These are phyloP conservation scores for Xylaria grammica DNA, from an alignment of 495 filamentous ascomycete genomes.

Conservation along the genomic window DNA sequence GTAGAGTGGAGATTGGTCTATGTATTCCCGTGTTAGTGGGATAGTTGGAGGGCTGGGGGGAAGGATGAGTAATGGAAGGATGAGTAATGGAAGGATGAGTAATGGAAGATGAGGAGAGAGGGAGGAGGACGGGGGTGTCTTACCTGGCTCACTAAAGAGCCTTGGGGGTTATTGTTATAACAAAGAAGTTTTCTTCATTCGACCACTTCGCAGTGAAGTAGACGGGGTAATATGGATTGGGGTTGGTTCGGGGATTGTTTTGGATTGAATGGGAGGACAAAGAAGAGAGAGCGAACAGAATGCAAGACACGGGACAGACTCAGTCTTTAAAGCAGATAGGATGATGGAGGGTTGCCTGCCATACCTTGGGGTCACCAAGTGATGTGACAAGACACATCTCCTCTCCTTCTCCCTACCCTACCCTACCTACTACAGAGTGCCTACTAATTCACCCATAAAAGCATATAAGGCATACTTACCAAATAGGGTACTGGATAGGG, in stretches of 20 bases:
- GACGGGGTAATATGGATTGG: slow-evolving; percentile 4
- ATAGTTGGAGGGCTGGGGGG: too few relatives aligned
- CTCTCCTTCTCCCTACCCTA: neutral
- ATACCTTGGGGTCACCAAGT: too few relatives aligned
- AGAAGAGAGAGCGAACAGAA: neutral
- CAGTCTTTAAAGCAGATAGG: slow-evolving; percentile 4
- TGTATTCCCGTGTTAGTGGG: slow-evolving; percentile 4
- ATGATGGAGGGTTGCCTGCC: neutral
- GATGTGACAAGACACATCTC: slow-evolving; percentile 1
- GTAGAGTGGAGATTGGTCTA: slow-evolving; percentile 27
- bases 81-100: too few relatives aligned
- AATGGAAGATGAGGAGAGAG: neutral
- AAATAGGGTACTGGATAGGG: slow-evolving; percentile 18
- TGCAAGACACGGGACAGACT: neutral
- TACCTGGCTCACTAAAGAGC: slow-evolving; percentile 24
- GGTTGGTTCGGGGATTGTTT: too few relatives aligned
- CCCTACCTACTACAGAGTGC: neutral
- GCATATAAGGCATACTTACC: neutral
- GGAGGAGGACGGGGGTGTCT: neutral
- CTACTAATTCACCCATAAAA: neutral
- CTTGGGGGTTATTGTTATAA: slow-evolving; percentile 16
- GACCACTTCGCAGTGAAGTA: slow-evolving; percentile 16
- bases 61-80: too few relatives aligned
- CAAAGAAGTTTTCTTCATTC: slow-evolving; percentile 19
- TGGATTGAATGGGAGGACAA: neutral